Conservation (phyloP, 176 grass and related monocot species). For the Oryza glaberrima region DNA sequence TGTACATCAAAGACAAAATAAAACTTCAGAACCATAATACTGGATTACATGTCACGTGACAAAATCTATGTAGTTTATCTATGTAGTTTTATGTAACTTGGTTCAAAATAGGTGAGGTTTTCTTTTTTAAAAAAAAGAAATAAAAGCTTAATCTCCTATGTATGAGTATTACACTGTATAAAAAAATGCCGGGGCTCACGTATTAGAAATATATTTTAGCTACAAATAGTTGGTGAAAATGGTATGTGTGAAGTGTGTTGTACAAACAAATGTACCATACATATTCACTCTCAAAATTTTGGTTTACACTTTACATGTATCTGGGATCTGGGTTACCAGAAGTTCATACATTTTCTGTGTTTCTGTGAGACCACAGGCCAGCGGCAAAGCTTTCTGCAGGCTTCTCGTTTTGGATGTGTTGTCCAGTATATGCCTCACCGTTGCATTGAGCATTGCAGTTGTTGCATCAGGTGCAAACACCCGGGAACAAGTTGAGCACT, state of each 20-base stretch:
- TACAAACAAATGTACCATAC: conserved; percentile 14
- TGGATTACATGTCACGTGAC: no score
- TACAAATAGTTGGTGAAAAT: not conserved
- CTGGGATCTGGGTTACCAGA: not conserved
- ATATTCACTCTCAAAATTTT: not conserved
- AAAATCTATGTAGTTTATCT: no score
- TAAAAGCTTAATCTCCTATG: no score
- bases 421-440: not conserved
- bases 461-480: not conserved
- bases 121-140: no score
- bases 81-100: no score
- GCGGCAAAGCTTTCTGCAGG: not conserved
- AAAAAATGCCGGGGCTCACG: not conserved
- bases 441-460: not conserved
- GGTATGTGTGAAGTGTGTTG: not conserved
- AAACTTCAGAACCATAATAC: no score
- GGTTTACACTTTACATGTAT: not conserved
- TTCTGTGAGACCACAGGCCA: not conserved
- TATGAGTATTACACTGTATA: not conserved
- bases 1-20: no score
- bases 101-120: no score
- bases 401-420: not conserved
- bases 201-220: not conserved
- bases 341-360: conserved; percentile 26
- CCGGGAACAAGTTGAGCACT: not conserved